Evolutionary conservation across 345 rosid genomes (phyloP).

Genomic region (Nephelium lappaceum): DNA sequence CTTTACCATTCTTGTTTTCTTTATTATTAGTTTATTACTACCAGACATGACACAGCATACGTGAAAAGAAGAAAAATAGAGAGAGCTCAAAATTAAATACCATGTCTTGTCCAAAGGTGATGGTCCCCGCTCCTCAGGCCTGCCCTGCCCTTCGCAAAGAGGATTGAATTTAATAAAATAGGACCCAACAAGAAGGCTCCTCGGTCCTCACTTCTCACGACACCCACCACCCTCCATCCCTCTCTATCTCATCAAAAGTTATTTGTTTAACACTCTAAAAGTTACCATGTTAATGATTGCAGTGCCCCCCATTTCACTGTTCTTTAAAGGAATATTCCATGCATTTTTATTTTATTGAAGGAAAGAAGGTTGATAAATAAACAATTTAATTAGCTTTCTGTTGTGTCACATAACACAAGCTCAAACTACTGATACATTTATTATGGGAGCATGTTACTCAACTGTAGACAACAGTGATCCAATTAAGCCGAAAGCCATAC

Average conservation of each 20-base stretch:
- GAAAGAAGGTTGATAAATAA: background rate
- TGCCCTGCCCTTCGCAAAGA: background rate
- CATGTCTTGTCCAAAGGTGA: background rate
- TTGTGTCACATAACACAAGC: background rate
- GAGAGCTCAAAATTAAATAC: background rate
- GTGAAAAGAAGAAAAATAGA: background rate
- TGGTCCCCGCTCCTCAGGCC: background rate
- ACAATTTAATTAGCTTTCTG: background rate
- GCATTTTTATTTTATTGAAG: background rate
- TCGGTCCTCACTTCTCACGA: background rate
- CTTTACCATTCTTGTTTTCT: background rate
- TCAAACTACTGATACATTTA: background rate
- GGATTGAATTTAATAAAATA: background rate
- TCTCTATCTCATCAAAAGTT: background rate
- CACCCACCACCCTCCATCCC: background rate
- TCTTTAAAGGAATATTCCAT: background rate
- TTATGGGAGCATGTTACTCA: background rate
- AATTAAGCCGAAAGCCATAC: background rate
- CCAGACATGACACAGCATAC: background rate
- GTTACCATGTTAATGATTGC: constrained; percentile 1
- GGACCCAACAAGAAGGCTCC: background rate
- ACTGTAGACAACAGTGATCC: background rate
- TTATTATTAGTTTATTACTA: background rate
- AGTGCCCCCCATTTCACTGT: background rate
- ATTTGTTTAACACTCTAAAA: background rate